A percentile compares a stretch with the other conserved stretches of the same genome.
phyloP scores from a whole-genome alignment of 1,284 basidiomycete genomes.

The Peniophora sp. region DNA sequence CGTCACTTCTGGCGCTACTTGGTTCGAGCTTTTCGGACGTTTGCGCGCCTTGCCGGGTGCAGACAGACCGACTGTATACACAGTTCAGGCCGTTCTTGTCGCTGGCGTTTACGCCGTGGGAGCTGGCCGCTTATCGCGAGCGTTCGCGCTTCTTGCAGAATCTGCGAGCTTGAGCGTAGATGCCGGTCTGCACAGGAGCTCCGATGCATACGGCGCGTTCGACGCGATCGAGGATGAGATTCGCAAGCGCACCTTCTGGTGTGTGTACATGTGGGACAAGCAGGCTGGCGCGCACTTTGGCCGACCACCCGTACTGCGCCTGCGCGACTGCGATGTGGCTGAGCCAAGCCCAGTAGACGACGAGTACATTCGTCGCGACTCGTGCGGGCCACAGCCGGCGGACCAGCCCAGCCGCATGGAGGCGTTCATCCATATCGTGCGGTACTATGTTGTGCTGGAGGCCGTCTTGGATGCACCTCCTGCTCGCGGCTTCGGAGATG shows the following conservation, averaged over 20 bases:
- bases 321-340: conserved; percentile 81
- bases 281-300: conserved; percentile 81
- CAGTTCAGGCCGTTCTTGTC: conserved; percentile 80
- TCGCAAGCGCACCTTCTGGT: conserved; percentile 89
- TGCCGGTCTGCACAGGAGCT: conserved; percentile 78
- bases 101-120: conserved; percentile 87
- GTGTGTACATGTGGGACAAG: conserved; percentile 91
- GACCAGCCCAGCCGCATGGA: conserved; percentile 69
- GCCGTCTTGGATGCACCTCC: conserved; percentile 67
- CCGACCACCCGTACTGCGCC: conserved; percentile 73
- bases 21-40: conserved; percentile 81
- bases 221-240: conserved; percentile 83
- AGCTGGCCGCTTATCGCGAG: conserved; percentile 79
- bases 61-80: conserved; percentile 85
- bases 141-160: conserved; percentile 77
- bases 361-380: conserved; percentile 74
- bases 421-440: conserved; percentile 69
- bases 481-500: conserved; percentile 45
- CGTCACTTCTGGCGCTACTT: conserved; percentile 80
- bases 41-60: conserved; percentile 79
- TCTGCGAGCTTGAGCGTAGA: conserved; percentile 80
- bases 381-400: conserved; percentile 56
- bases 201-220: conserved; percentile 85
- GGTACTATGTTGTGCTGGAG: conserved; percentile 80
- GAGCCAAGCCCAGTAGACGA: conserved; percentile 84